Percentiles rank a stretch among this genome's conserved stretches.
Evolutionary conservation across 129 eudicot genomes (phyloP).

Genomic region (Artemisia annua): DNA sequence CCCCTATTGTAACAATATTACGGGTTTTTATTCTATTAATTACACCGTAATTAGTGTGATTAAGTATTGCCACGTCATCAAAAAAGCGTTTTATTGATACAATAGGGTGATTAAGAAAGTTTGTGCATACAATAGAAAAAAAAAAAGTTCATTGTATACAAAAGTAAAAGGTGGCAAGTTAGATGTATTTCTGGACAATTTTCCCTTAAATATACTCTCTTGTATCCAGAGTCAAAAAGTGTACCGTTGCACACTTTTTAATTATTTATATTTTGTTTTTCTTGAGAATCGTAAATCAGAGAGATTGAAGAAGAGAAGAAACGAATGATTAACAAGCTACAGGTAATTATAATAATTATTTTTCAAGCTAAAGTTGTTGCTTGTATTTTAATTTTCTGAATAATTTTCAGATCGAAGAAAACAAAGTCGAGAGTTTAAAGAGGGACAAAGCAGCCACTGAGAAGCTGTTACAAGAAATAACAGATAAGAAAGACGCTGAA

Average conservation of each 20-base stretch:
- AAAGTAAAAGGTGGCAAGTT: too few relatives aligned
- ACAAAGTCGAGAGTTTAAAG: conserved; percentile 75
- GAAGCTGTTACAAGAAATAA: conserved; percentile 85
- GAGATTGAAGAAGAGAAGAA: conserved; percentile 98
- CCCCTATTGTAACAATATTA: too few relatives aligned
- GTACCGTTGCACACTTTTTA: conserved; percentile 13
- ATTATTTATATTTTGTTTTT: conserved; percentile 5
- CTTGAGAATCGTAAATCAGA: conserved; percentile 60
- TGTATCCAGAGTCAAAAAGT: conserved; percentile 1
- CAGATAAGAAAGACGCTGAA: conserved; percentile 77
- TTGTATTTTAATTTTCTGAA: not conserved
- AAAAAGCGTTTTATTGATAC: too few relatives aligned
- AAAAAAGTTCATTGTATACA: too few relatives aligned
- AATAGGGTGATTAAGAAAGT: too few relatives aligned
- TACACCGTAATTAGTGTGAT: too few relatives aligned
- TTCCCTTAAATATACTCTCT: not conserved
- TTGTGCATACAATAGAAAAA: too few relatives aligned
- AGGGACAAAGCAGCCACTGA: conserved; percentile 79
- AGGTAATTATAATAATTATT: conserved; percentile 45
- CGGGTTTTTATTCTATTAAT: too few relatives aligned
- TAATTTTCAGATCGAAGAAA: conserved; percentile 71
- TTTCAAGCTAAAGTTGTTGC: not conserved
- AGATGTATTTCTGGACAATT: too few relatives aligned
- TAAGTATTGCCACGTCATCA: too few relatives aligned
- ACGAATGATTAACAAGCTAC: conserved; percentile 72